Conservation (phyloP, 495 filamentous ascomycete genomes). For the Acidomyces sp. region DNA sequence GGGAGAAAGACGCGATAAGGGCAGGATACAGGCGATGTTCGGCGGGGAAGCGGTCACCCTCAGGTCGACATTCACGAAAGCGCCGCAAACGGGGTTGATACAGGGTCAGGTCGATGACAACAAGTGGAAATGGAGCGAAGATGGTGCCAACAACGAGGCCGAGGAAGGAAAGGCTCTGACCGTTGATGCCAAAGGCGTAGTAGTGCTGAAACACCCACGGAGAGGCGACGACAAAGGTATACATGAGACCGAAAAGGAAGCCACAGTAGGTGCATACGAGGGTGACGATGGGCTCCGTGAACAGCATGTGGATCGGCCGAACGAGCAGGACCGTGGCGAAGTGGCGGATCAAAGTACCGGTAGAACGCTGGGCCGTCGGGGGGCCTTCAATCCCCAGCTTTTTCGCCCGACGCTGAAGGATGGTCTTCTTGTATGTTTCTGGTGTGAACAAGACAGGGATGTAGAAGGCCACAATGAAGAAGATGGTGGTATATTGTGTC, state of each 20-base stretch:
- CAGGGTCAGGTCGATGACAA: constrained; percentile 12
- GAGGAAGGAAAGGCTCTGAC: constrained; percentile 21
- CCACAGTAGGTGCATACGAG: constrained; percentile 21
- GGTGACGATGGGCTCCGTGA: constrained; percentile 25
- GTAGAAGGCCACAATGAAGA: constrained; percentile 20
- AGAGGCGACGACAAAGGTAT: constrained; percentile 21
- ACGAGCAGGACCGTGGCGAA: constrained; percentile 19
- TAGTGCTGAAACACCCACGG: constrained; percentile 18
- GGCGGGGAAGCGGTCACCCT: constrained; percentile 17
- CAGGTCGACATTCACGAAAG: constrained; percentile 2
- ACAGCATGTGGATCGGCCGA: constrained; percentile 24
- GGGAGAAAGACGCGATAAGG: constrained; percentile 18
- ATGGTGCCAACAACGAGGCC: constrained; percentile 18
- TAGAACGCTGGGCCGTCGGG: constrained; percentile 17
- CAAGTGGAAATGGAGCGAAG: constrained; percentile 14
- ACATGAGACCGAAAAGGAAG: constrained; percentile 24
- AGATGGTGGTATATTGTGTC: constrained; percentile 22
- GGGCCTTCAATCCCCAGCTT: constrained; percentile 24
- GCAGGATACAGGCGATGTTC: constrained; percentile 21
- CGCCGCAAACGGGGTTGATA: constrained; percentile 19
- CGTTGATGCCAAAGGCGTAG: constrained; percentile 19
- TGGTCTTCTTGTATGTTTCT: constrained; percentile 28
- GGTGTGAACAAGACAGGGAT: constrained; percentile 26
- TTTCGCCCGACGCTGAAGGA: constrained; percentile 28
- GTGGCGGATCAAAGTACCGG: constrained; percentile 15